Base-by-base conservation (phyloP, 768 basidiomycete species). In the Pleurotus cornucopiae region DNA sequence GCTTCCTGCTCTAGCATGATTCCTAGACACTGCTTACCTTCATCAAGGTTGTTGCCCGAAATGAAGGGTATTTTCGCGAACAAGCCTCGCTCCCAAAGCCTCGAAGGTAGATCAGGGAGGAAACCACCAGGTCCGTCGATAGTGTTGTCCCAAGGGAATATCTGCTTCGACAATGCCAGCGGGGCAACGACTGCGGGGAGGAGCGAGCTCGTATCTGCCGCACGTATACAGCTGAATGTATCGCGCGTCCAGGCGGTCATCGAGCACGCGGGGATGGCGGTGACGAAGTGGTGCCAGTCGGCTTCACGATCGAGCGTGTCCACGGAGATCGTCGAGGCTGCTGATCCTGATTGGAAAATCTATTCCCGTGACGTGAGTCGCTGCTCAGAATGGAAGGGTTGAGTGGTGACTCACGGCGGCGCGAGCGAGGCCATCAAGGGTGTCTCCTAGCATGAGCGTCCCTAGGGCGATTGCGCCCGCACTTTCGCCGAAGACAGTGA, bases 401-500 rank as follows among this genome's bases (percentile, higher is more conserved):
- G 26, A n/a, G 5, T 23, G n/a, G 14, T n/a, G 7, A 46, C 30
- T 49, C 55, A 67, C 68, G 5, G 71, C 76, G 23, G 63, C 76
- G 23, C 72, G 64, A 12, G 71, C 73, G 9, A 74, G 56, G 23
- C 64, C 63, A 44, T 66, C 66, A 34, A 74, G 61, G 20, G 59
- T 63, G 2, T 67, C 69, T 58, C 72, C 70, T 43, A 76, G 64
- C 54, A 72, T 71, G 23, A 75, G 70, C 52, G 78, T 65, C 1
- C 72, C 63, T n/a, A 72, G 72, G 60, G 66, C 67, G 49, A 77
- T 77, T 16, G 82, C 78, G 5, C 83, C 82, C 6, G 82, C 83
- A 41, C 76, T 78, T 58, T 84, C 74, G n/a, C 83, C 84, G 51
- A 77, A 77, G 23, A 78, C 64, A 2, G 80, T 82, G 2, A 84